Evolutionary conservation across 176 grass and related monocot genomes (phyloP), one percentile per base, ranked within the genome.

Genomic region (Puya raimondii): DNA sequence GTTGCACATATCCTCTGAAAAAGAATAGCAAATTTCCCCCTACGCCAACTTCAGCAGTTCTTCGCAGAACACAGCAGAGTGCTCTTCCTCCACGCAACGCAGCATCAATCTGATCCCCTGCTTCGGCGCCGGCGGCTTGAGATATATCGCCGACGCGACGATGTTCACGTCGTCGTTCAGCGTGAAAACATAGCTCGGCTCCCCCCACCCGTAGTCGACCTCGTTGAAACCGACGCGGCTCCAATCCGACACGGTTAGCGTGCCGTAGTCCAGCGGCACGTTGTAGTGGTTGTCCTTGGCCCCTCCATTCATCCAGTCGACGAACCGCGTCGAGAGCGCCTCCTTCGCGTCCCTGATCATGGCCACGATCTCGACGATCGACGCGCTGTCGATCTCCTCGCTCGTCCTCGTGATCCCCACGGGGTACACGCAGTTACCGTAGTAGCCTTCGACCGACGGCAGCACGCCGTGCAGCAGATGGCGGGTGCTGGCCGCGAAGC

Each of bases 131-230:
- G 82, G 80, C 18, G 91, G 88, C 75, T 76, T 88, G 18, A 91
- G 83, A 72, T 91, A 85, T 79, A 96, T 91, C 18, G 77, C 83
- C 1, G 78, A 91, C 10, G 78, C 83, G 10, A 91, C 77, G 71
- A 88, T 86, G 83, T 86, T 81, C 72, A 74, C 77, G 7, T 96
- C 85, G 58, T 91, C 83, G 23, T 92, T 92, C 56, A 91, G 72
- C 58, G 87, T 87, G 70, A 88, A 91, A 47, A 91, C 85, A 42
- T 91, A 91, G 11, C 73, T 74, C 0, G 88, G 83, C 68, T 88
- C 83, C 17, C 91, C 88, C 74, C 84, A 88, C 7, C 91, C 88
- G 12, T 91, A 96, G 86, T 96, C 91, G 64, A 96, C 91, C 80
- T 96, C 85, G 50, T 91, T 88, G 74, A 96, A 88, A 8, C 91